Evolutionary conservation across 2,329 filamentous ascomycete genomes (phyloP).

Genomic region (Pseudocercospora cruenta): DNA sequence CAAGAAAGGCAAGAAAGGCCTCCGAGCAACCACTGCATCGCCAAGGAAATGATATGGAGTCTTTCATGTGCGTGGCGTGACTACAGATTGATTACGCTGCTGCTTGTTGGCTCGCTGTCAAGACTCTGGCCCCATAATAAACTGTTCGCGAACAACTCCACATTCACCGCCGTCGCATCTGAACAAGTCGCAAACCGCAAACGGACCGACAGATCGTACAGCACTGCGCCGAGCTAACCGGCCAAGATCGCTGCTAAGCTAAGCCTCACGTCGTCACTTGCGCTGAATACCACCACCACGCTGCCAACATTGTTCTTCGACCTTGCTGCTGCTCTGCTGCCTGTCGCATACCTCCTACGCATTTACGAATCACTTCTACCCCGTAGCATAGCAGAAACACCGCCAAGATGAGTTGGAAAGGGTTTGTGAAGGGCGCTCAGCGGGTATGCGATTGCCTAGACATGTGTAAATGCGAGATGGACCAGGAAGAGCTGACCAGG

Average conservation of each 20-base stretch:
- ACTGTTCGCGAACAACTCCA: not conserved
- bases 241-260: slow-evolving; percentile 10
- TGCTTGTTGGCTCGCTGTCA: not conserved
- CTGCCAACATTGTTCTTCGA: not conserved
- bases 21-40: not conserved
- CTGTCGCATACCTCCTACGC: slow-evolving; percentile 3
- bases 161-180: not conserved
- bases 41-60: not conserved
- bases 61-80: not conserved
- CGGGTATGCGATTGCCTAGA: slow-evolving; percentile 62
- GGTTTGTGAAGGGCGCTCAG: slow-evolving; percentile 85
- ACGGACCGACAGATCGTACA: slow-evolving; percentile 5
- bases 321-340: slow-evolving; percentile 11
- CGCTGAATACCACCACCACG: not conserved
- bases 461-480: not conserved
- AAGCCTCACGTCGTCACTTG: slow-evolving; percentile 6
- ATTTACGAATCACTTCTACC: not conserved
- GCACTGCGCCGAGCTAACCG: slow-evolving; percentile 8
- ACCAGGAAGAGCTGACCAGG: slow-evolving; percentile 24
- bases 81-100: not conserved
- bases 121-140: not conserved
- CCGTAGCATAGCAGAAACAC: slow-evolving; percentile 13
- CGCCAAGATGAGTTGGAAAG: slow-evolving; percentile 87
- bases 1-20: not conserved
- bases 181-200: slow-evolving; percentile 2